A percentile compares a stretch with the other conserved stretches of the same genome.
phyloP scores from a whole-genome alignment of 345 rosid species.

The Camelina laxa region DNA sequence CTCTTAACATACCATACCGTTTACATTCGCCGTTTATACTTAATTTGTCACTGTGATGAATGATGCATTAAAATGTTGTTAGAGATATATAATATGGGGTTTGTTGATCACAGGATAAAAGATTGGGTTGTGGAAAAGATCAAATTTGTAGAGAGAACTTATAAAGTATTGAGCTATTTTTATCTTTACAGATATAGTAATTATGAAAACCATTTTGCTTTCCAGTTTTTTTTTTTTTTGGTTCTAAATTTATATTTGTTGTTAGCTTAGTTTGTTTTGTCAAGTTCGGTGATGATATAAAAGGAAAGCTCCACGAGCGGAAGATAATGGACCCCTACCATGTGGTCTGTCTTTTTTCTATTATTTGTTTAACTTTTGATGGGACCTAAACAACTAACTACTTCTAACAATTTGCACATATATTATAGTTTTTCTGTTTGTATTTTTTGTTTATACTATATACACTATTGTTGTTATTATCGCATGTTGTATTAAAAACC shows the following conservation, averaged over 20 bases:
- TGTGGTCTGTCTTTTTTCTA: constrained; percentile 20
- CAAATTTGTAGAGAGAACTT: constrained; percentile 32
- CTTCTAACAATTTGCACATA: constrained; percentile 25
- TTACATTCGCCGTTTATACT: constrained; percentile 39
- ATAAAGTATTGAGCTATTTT: constrained; percentile 2
- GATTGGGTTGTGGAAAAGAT: constrained; percentile 5
- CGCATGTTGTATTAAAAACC: constrained; percentile 25
- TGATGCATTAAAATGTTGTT: constrained; percentile 1
- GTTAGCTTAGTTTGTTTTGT: constrained; percentile 24
- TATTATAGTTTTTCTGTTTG: neutral
- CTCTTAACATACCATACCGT: constrained; percentile 31
- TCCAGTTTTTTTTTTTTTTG: neutral
- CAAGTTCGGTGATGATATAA: constrained; percentile 29
- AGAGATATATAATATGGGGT: constrained; percentile 25
- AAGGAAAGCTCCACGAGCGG: constrained; percentile 45
- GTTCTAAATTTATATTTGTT: neutral
- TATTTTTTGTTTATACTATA: neutral
- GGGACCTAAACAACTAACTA: constrained; percentile 36
- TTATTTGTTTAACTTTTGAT: too few relatives aligned
- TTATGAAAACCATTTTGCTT: constrained; percentile 15
- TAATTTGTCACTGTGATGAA: neutral
- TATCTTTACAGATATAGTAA: neutral
- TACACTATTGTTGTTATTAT: constrained; percentile 5
- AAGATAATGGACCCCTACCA: constrained; percentile 40
- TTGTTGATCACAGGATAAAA: constrained; percentile 28